Conservation (phyloP, 768 basidiomycete species). For the Russula compacta region DNA sequence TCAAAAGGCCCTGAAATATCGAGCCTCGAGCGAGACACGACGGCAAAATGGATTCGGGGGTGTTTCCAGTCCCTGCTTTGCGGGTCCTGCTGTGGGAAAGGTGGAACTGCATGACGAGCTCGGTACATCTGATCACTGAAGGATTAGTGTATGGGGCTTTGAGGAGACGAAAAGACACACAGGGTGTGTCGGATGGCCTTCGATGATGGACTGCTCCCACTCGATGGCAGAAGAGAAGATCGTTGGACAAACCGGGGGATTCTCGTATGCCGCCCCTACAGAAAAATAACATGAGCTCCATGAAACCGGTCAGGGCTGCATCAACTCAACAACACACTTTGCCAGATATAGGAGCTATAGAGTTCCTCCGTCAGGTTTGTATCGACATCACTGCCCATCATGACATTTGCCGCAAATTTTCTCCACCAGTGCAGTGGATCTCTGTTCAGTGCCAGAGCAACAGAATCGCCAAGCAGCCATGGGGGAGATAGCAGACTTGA, state of each 20-base stretch:
- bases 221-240: slow-evolving; percentile 36
- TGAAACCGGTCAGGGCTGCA: background rate
- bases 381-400: slow-evolving; percentile 28
- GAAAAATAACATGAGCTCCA: background rate
- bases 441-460: slow-evolving; percentile 23
- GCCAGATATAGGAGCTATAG: slow-evolving; percentile 36
- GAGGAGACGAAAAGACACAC: slow-evolving; percentile 25
- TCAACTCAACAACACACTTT: slow-evolving; percentile 28
- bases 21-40: slow-evolving; percentile 32
- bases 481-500: slow-evolving; percentile 29
- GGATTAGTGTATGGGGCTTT: background rate
- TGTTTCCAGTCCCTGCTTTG: slow-evolving; percentile 39
- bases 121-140: slow-evolving; percentile 42
- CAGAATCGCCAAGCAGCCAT: slow-evolving; percentile 32
- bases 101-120: slow-evolving; percentile 33
- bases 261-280: slow-evolving; percentile 32
- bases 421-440: slow-evolving; percentile 35
- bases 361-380: slow-evolving; percentile 35
- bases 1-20: slow-evolving; percentile 39
- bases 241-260: slow-evolving; percentile 36
- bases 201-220: slow-evolving; percentile 52
- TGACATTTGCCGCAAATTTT: slow-evolving; percentile 34
- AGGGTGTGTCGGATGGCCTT: slow-evolving; percentile 53
- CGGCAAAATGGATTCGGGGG: slow-evolving; percentile 41
- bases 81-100: slow-evolving; percentile 4